Percentiles rank a stretch among this genome's conserved stretches.
phyloP scores from a whole-genome alignment of 345 rosid genomes.

The Eucalyptus cloeziana region DNA sequence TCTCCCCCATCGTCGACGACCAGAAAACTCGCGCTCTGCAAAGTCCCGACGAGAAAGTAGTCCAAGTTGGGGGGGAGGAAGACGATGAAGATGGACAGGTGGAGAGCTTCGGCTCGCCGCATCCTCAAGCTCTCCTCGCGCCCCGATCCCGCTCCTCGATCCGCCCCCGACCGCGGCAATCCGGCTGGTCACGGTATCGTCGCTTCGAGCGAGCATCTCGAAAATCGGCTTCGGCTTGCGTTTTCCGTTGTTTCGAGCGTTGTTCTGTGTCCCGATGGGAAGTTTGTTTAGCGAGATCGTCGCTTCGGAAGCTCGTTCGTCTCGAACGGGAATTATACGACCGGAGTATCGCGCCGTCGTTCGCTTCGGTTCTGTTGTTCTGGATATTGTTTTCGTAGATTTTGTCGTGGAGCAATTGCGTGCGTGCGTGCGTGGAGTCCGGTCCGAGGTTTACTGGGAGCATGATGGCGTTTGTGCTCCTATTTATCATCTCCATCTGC shows the following conservation, averaged over 20 bases:
- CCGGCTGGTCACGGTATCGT: neutral
- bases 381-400: neutral
- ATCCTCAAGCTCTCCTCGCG: constrained; percentile 9
- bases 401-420: neutral
- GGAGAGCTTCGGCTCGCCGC: constrained; percentile 17
- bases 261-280: neutral
- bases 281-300: neutral
- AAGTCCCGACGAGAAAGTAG: neutral
- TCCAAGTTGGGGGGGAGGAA: neutral
- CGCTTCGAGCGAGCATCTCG: neutral
- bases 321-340: neutral
- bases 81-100: constrained; percentile 27
- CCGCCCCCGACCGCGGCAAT: neutral
- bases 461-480: neutral
- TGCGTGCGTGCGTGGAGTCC: neutral
- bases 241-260: neutral
- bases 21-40: neutral
- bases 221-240: neutral
- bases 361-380: neutral
- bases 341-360: neutral
- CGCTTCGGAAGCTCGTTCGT: neutral
- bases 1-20: neutral
- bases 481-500: neutral
- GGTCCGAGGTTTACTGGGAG: neutral
- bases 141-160: constrained; percentile 8